phyloP scores from a whole-genome alignment of 1,139 yeast species.

The Protomyces gravidus region DNA sequence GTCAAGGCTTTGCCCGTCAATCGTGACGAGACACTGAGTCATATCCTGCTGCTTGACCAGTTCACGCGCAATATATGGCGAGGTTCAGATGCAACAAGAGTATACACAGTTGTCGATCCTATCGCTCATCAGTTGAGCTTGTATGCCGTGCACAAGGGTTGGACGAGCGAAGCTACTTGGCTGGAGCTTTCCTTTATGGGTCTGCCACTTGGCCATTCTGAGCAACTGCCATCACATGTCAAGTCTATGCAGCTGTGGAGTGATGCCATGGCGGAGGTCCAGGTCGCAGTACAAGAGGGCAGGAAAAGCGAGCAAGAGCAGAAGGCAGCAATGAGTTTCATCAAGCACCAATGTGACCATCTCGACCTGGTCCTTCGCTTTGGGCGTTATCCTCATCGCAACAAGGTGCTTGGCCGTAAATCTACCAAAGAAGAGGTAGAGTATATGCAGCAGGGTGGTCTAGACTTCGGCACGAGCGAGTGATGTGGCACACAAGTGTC shows the following conservation, averaged over 20 bases:
- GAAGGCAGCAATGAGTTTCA: not conserved
- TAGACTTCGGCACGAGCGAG: constrained; percentile 1
- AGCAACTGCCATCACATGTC: not conserved
- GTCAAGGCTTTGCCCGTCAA: not conserved
- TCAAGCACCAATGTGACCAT: not conserved
- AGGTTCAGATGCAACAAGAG: constrained; percentile 4
- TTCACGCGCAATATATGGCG: constrained; percentile 17
- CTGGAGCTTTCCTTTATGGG: not conserved
- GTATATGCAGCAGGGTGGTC: not conserved
- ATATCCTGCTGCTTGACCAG: constrained; percentile 16
- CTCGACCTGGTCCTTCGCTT: not conserved
- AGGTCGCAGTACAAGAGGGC: not conserved
- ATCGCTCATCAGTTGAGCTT: not conserved
- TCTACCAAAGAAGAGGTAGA: constrained; percentile 1
- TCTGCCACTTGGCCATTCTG: constrained; percentile 10
- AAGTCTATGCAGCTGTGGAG: too few species aligned
- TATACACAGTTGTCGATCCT: constrained; percentile 3
- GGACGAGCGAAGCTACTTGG: constrained; percentile 3
- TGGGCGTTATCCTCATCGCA: constrained; percentile 13
- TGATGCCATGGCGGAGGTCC: not conserved
- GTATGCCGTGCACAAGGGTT: not conserved
- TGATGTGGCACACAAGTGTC: too few species aligned
- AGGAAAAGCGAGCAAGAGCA: not conserved
- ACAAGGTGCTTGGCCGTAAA: not conserved
- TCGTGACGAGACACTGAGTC: not conserved